Evolutionary conservation across 768 basidiomycete species (phyloP), one percentile per base, ranked within the genome.

Genomic region (Lentinula guzmanii): DNA sequence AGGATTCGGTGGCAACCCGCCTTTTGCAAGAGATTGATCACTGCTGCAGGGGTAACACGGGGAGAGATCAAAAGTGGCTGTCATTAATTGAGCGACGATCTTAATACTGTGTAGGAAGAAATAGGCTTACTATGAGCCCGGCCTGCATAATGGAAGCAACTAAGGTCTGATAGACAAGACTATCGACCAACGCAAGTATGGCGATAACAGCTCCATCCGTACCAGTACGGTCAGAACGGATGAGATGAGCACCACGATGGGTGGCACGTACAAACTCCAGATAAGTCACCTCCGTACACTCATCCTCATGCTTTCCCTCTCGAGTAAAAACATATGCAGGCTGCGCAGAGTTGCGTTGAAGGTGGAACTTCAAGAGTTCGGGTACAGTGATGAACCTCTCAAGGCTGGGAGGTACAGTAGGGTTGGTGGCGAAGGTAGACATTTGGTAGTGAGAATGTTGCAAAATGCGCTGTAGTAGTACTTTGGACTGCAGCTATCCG

Each of bases 31-130:
- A 78, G 66, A 41, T 75, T 63, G 10, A 68, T 59, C 1, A 79
- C 67, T 4, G 75, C 77, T 2, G 73, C 59, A 0, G 71, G 56
- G 6, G 74, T 72, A 62, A 76, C 76, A 7, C 76, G 67, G 21
- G 74, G 75, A 1, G 74, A 72, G 52, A 76, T 74, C 1, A 72
- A 74, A 56, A 75, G 74, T 0, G 74, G 74, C 74, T 73, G 41
- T 5, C 9, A 4, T 48, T 61, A 61, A 16, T 34, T 28, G 48
- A 34, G 24, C 37, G 37, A 28, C 28, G 3, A 28, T 33, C 16
- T 8, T 7, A 41, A 42, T 1, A 31, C 31, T 33, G 43, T 1
- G n/a, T 4, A 16, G 16, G 31, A 6, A 66, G 67, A 37, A 68
- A 66, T 16, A 69, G 51, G 64, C 73, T 53, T 59, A 75, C 74